Evolutionary conservation across 768 basidiomycete genomes (phyloP), one percentile per base, ranked within the genome.

Genomic region (Sarcodon aspratus): DNA sequence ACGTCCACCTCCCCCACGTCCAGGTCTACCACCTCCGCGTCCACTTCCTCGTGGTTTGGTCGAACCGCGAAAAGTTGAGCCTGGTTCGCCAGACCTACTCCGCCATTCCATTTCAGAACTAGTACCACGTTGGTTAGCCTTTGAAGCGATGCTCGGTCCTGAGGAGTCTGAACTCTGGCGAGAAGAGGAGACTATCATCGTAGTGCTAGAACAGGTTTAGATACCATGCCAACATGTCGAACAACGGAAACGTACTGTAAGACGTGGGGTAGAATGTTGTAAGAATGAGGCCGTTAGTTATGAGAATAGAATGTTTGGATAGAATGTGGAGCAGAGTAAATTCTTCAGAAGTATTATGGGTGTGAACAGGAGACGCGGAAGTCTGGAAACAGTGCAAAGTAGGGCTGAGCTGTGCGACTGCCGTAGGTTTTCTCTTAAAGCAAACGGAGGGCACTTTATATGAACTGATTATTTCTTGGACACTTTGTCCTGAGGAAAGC

Each of bases 1-100:
- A 47, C 58, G 61, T 46, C 65, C 61, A 34, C 63, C 60, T 38
- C 67, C 60, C 47, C 65, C 61, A 15, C 59, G 54, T 42, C 54
- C 55, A 3, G 52, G 44, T 11, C 54, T 45, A 0, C 56, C 58
- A 27, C 21, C 21, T 27, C 21, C 21, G 21, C 21, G 21, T 27
- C 21, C 21, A 27, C 5, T 27, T 27, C 21, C 21, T 27, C 21
- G 21, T 27, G 21, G 21, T 27, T 27, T 27, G 21, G 21, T 27
- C 21, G 37, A 38, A 2, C 58, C 60, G 9, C 60, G 52, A 50
- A 53, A 55, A 9, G 62, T 52, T 34, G 58, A 47, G 17, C 61
- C 57, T 12, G 59, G 49, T 45, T 60, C 60, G 46, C 55, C 52
- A 37, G 37, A 48, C 38, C 56, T 59, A 33, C 55, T 52, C 56